phyloP scores from a whole-genome alignment of 305 asterid genomes.

The Nicotiana rustica region DNA sequence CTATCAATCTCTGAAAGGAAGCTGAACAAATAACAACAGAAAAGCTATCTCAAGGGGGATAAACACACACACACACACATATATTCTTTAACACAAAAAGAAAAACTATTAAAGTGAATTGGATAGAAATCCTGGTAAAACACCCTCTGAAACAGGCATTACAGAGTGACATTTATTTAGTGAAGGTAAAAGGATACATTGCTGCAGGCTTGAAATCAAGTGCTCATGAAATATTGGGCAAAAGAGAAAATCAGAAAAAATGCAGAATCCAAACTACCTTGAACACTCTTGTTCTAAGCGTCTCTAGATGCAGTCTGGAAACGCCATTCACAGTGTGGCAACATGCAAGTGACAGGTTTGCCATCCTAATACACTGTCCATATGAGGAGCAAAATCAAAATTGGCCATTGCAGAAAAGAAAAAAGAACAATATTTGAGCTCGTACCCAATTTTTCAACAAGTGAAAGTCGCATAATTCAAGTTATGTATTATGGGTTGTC shows the following conservation, averaged over 20 bases:
- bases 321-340: conserved; percentile 63
- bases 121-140: neutral
- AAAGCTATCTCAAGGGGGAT: neutral
- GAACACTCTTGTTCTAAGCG: conserved; percentile 50
- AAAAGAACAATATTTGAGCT: neutral
- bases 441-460: neutral
- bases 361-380: conserved; percentile 56
- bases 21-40: neutral
- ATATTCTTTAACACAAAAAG: neutral
- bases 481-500: neutral
- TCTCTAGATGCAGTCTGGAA: conserved; percentile 55
- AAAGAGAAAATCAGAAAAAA: neutral
- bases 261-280: conserved; percentile 42
- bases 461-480: neutral
- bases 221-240: conserved; percentile 10
- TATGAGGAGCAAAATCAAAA: conserved; percentile 30
- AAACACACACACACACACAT: neutral
- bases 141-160: conserved; percentile 12
- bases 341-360: conserved; percentile 62
- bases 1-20: neutral
- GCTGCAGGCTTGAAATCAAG: neutral
- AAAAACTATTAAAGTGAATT: neutral
- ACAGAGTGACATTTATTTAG: neutral
- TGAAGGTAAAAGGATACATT: neutral
- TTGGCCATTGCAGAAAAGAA: conserved; percentile 22